These are phyloP conservation scores for Paecilomyces variotii DNA, from an alignment of 2,329 filamentous ascomycete species.

Conservation along the genomic window DNA sequence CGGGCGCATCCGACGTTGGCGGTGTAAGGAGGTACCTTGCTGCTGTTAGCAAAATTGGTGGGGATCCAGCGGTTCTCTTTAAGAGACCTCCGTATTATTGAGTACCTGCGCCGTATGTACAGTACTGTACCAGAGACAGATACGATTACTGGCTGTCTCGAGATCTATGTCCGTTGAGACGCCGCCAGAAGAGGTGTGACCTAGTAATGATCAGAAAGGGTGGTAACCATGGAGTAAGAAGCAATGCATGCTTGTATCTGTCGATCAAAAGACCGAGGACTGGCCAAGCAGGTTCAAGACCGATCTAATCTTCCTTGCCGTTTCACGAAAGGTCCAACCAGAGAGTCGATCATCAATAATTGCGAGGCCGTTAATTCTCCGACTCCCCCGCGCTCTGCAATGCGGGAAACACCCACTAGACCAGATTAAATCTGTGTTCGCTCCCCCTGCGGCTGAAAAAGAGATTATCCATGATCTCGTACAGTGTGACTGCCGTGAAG, in stretches of 20 bases:
- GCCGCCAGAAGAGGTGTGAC: background rate
- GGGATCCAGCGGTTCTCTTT: background rate
- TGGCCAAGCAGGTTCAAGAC: background rate
- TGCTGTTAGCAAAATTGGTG: background rate
- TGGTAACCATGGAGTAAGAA: background rate
- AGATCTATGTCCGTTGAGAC: background rate
- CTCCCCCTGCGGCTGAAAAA: background rate
- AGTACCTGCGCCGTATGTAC: background rate
- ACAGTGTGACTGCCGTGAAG: background rate
- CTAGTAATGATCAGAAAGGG: background rate
- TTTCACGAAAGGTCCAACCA: background rate
- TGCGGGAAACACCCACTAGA: background rate
- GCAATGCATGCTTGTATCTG: background rate
- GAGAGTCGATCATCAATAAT: background rate
- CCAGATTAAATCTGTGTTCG: background rate
- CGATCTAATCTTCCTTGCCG: background rate
- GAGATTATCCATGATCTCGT: background rate
- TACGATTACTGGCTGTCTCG: background rate
- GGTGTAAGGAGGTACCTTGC: background rate
- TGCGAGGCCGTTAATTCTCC: background rate
- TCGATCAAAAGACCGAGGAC: background rate
- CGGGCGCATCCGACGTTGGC: background rate
- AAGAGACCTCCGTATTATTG: too few species aligned
- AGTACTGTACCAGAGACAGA: background rate
- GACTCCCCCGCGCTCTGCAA: background rate